A percentile compares a stretch with the other conserved stretches of the same genome.
Evolutionary conservation across 2,329 filamentous ascomycete genomes (phyloP).

Genomic region (Monilinia aucupariae): DNA sequence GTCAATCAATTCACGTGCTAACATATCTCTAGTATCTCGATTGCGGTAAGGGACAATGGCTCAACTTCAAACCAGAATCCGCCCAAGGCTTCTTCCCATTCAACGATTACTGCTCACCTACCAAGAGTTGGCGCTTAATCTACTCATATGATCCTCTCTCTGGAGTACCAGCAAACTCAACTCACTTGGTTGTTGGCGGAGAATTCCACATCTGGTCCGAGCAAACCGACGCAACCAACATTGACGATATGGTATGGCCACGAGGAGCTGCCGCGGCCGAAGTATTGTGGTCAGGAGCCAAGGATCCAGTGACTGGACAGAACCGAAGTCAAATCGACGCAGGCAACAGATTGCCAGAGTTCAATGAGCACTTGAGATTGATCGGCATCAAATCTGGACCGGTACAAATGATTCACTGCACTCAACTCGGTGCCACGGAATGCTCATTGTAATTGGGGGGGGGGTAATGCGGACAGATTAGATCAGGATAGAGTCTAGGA

Average conservation of each 20-base stretch:
- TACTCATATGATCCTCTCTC: slow-evolving; percentile 73
- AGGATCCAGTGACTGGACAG: slow-evolving; percentile 54
- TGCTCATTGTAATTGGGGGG: slow-evolving; percentile 34
- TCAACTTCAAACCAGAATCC: slow-evolving; percentile 60
- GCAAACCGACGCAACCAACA: slow-evolving; percentile 67
- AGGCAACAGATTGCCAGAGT: slow-evolving; percentile 63
- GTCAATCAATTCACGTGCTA: slow-evolving; percentile 19
- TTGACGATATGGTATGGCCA: slow-evolving; percentile 76
- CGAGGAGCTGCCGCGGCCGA: slow-evolving; percentile 68
- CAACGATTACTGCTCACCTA: slow-evolving; percentile 73
- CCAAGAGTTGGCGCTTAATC: slow-evolving; percentile 74
- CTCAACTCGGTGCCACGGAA: slow-evolving; percentile 52
- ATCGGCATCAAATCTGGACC: slow-evolving; percentile 60
- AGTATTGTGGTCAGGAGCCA: slow-evolving; percentile 71
- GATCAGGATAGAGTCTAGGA: not conserved
- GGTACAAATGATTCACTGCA: slow-evolving; percentile 69
- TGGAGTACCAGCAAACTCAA: slow-evolving; percentile 54
- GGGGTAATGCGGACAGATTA: not conserved
- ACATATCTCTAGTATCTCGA: slow-evolving; percentile 61
- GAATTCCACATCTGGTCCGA: slow-evolving; percentile 81
- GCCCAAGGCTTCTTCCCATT: slow-evolving; percentile 60
- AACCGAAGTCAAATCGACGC: slow-evolving; percentile 69
- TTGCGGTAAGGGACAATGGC: slow-evolving; percentile 74
- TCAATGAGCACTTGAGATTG: slow-evolving; percentile 62
- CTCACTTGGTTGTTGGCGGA: slow-evolving; percentile 69